Conservation (phyloP, 139 green algal species). For the Coelastrella sp. region DNA sequence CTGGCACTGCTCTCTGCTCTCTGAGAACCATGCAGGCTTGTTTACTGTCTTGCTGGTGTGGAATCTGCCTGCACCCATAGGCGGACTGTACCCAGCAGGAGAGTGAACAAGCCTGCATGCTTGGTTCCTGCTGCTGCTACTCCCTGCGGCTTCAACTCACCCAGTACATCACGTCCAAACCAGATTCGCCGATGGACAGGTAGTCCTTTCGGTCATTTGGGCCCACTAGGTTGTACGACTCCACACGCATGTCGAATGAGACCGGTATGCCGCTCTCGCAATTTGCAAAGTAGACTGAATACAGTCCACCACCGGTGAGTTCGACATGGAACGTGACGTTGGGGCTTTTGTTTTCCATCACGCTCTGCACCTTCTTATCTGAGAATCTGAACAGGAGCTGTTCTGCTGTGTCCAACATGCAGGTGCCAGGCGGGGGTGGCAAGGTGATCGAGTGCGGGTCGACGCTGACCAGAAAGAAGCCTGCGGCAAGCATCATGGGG, state of each 20-base stretch:
- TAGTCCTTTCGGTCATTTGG: constrained; percentile 68
- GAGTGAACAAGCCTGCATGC: not conserved
- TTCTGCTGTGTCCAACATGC: constrained; percentile 50
- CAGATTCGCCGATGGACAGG: constrained; percentile 90
- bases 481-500: not conserved
- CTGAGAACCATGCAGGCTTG: too few species aligned
- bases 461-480: constrained; percentile 46
- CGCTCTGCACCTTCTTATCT: constrained; percentile 51
- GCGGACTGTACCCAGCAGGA: too few species aligned
- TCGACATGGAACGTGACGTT: constrained; percentile 56
- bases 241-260: constrained; percentile 75
- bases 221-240: constrained; percentile 76
- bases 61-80: too few species aligned
- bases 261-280: constrained; percentile 81
- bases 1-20: too few species aligned
- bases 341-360: constrained; percentile 30
- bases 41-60: too few species aligned
- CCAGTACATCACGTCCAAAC: constrained; percentile 90
- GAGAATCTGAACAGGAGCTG: constrained; percentile 58
- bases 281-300: constrained; percentile 92
- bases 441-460: constrained; percentile 53
- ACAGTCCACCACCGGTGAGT: constrained; percentile 52
- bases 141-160: constrained; percentile 53
- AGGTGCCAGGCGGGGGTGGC: constrained; percentile 18
- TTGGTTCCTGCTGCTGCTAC: not conserved